Evolutionary conservation across 2,329 filamentous ascomycete species (phyloP), one percentile per base, ranked within the genome.

Genomic region (Endoconidiophora laricicola): DNA sequence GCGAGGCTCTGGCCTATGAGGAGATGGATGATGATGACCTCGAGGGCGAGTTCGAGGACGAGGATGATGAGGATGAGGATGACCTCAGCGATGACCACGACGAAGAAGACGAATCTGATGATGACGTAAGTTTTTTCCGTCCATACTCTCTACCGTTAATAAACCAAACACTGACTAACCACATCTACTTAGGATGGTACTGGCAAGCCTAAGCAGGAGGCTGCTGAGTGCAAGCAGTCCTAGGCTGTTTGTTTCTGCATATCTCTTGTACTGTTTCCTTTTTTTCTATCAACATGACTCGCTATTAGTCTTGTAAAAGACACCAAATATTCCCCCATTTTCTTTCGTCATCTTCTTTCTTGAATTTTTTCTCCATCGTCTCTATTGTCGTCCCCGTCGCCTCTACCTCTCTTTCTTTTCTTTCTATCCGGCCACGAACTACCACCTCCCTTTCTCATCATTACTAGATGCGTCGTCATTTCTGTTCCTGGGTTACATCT

Each of bases 141-240:
- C 4, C 18, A 29, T 38, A 3, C 29, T 24, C 16, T 6, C 12
- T 33, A 10, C 20, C 3, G 10, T 12, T 6, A 18, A 33, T 22
- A 12, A 18, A 18, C 7, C 23, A 7, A 24, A 12, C 18, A 45
- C 44, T 45, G 38, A 45, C 44, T 45, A 42, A 50, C 46, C 46
- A 12, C 36, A 22, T 41, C 16, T 18, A 18, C 50, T 3, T 33
- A 93, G 86, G 85, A 93, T 62, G 86, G 88, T 63, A 79, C 78
- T 56, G 81, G 83, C 59, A 93, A 90, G 74, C 86, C 87, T 53
- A 93, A 93, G 74, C 86, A 91, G 70, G 86, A 94, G 69, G 81
- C 86, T 58, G 85, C 87, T 58, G 87, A 94, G 72, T 94, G 87
- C 79, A 94, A 94, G 76, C 86, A 93, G 71, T 93, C 85, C 71